Evolutionary conservation across 2,329 filamentous ascomycete species (phyloP).

Genomic region (Aspergillus luchuensis): DNA sequence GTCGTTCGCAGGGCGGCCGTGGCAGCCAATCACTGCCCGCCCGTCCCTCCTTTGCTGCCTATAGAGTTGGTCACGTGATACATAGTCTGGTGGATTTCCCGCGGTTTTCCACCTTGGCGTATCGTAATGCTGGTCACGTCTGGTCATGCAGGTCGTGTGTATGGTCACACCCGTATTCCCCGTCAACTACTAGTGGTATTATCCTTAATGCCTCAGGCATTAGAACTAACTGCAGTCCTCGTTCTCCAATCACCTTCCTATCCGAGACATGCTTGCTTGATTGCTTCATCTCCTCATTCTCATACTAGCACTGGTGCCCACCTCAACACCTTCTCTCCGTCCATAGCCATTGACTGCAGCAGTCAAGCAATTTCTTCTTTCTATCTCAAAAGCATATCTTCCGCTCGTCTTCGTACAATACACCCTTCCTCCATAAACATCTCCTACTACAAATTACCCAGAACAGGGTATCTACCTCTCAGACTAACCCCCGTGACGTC

Average conservation of each 20-base stretch:
- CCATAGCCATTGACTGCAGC: not conserved
- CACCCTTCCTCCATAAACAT: not conserved
- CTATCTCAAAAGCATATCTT: too few relatives aligned
- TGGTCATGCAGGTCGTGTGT: not conserved
- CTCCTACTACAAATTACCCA: not conserved
- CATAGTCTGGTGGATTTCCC: not conserved
- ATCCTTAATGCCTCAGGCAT: not conserved
- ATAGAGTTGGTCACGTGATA: not conserved
- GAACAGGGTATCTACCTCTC: not conserved
- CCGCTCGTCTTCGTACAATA: not conserved
- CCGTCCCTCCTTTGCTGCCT: slow-evolving; percentile 14
- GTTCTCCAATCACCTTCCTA: too few relatives aligned
- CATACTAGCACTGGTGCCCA: not conserved
- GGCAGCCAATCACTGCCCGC: slow-evolving; percentile 15
- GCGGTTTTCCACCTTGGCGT: slow-evolving; percentile 1
- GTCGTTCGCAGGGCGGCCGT: slow-evolving; percentile 14
- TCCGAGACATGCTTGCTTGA: too few relatives aligned
- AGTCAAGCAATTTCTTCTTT: not conserved
- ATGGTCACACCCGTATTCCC: not conserved
- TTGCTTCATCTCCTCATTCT: not conserved
- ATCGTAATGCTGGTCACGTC: not conserved
- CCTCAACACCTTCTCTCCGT: not conserved
- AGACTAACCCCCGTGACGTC: slow-evolving; percentile 17
- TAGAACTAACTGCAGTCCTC: too few relatives aligned
- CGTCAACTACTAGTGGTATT: not conserved